Conservation (phyloP, 345 rosid species). For the Psidium friedrichsthalianum region DNA sequence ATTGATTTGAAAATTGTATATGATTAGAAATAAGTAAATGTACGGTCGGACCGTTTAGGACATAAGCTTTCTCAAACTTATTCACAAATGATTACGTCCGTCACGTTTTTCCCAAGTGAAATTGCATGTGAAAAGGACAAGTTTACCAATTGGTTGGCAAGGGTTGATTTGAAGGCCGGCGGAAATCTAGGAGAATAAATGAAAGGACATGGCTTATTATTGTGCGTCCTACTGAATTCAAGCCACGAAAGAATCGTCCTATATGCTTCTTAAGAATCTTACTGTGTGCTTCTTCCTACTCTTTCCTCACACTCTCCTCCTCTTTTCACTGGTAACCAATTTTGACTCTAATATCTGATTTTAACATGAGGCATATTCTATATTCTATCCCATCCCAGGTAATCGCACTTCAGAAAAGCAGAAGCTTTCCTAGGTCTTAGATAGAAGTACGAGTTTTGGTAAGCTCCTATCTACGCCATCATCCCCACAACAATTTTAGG, state of each 20-base stretch:
- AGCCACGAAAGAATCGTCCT: background rate
- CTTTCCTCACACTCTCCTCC: background rate
- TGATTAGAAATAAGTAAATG: too few relatives aligned
- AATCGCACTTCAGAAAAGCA: too few relatives aligned
- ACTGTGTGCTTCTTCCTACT: background rate
- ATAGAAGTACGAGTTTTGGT: background rate
- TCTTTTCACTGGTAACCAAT: background rate
- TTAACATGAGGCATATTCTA: background rate
- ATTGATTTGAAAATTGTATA: too few relatives aligned
- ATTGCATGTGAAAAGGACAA: background rate
- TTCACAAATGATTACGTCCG: too few relatives aligned
- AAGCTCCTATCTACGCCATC: background rate
- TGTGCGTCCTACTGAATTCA: background rate
- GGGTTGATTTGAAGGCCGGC: background rate
- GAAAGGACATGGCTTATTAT: background rate
- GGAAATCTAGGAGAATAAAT: background rate
- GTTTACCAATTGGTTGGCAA: background rate
- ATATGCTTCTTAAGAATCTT: background rate
- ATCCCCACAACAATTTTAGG: background rate
- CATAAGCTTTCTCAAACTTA: too few relatives aligned
- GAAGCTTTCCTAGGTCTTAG: too few relatives aligned
- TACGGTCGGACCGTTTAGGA: too few relatives aligned
- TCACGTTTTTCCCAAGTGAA: background rate
- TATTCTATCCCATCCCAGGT: background rate
- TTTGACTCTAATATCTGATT: background rate